Evolutionary conservation across 1,284 basidiomycete genomes (phyloP).

Genomic region (Marasmius oreades): DNA sequence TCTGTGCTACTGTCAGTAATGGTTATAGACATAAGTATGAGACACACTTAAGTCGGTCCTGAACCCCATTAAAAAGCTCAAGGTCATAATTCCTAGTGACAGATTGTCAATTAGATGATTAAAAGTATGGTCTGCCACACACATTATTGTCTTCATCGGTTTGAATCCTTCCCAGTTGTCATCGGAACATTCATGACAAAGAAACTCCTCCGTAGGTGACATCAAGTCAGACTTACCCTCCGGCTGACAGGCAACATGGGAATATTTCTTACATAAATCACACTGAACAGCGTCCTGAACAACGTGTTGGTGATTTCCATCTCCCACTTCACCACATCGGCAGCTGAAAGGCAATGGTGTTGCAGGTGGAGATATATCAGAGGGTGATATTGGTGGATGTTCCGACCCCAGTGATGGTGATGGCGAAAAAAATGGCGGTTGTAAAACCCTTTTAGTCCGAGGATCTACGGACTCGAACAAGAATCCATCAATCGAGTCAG

Average conservation of each 20-base stretch:
- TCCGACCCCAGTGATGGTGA: neutral
- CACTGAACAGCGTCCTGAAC: slow-evolving; percentile 18
- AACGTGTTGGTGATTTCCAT: neutral
- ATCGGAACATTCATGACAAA: too few relatives aligned
- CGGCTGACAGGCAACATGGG: slow-evolving; percentile 26
- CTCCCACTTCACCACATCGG: neutral
- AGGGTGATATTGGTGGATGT: neutral
- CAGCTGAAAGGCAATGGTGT: neutral
- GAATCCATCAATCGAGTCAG: neutral
- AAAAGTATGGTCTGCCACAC: too few relatives aligned
- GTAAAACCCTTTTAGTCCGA: neutral
- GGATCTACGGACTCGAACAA: neutral
- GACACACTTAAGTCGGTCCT: too few relatives aligned
- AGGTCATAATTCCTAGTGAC: too few relatives aligned
- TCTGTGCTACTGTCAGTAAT: too few relatives aligned
- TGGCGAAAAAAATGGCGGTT: neutral
- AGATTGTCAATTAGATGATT: too few relatives aligned
- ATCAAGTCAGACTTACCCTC: too few relatives aligned
- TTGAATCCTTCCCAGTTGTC: too few relatives aligned
- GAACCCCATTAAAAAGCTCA: too few relatives aligned
- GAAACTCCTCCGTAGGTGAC: too few relatives aligned
- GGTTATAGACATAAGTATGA: too few relatives aligned
- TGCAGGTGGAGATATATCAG: neutral
- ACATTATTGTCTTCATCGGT: too few relatives aligned
- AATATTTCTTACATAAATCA: slow-evolving; percentile 18